phyloP scores from a whole-genome alignment of 805 yeast genomes.

The Henningerozyma blattae region DNA sequence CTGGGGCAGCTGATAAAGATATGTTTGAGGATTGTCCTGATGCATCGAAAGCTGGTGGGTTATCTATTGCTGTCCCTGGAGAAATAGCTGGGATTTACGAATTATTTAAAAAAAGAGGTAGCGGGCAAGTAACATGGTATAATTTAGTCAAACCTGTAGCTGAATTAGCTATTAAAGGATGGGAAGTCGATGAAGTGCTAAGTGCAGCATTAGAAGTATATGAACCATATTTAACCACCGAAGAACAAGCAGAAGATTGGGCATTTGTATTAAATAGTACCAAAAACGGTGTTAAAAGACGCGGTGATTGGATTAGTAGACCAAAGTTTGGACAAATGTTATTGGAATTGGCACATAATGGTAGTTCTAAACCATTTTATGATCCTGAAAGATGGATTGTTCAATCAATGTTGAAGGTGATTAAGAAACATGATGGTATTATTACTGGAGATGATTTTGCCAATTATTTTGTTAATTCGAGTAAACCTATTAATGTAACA shows the following conservation, averaged over 20 bases:
- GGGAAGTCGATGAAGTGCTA: conserved; percentile 36
- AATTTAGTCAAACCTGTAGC: conserved; percentile 69
- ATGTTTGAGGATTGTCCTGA: conserved; percentile 46
- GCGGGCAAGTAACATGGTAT: conserved; percentile 61
- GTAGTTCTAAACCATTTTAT: conserved; percentile 67
- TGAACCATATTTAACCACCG: conserved; percentile 19
- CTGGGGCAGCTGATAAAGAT: conserved; percentile 42
- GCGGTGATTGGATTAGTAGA: conserved; percentile 53
- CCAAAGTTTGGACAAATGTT: conserved; percentile 57
- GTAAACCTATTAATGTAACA: conserved; percentile 23
- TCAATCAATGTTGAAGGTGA: conserved; percentile 37
- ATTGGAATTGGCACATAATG: conserved; percentile 58
- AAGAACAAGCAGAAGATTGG: conserved; percentile 36
- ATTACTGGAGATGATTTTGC: conserved; percentile 54
- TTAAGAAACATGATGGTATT: conserved; percentile 53
- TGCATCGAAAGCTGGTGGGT: conserved; percentile 63
- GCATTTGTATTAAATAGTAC: conserved; percentile 35
- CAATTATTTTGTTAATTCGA: conserved; percentile 39
- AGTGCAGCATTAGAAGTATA: conserved; percentile 32
- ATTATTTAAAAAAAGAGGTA: conserved; percentile 48
- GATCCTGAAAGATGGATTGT: conserved; percentile 75
- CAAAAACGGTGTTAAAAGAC: conserved; percentile 25
- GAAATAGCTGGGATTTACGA: conserved; percentile 75
- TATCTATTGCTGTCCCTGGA: conserved; percentile 87
- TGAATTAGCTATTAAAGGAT: conserved; percentile 53